Base-by-base conservation (phyloP, 225 moss, liverwort and hornwort species). In the Anthoceros angustus region DNA sequence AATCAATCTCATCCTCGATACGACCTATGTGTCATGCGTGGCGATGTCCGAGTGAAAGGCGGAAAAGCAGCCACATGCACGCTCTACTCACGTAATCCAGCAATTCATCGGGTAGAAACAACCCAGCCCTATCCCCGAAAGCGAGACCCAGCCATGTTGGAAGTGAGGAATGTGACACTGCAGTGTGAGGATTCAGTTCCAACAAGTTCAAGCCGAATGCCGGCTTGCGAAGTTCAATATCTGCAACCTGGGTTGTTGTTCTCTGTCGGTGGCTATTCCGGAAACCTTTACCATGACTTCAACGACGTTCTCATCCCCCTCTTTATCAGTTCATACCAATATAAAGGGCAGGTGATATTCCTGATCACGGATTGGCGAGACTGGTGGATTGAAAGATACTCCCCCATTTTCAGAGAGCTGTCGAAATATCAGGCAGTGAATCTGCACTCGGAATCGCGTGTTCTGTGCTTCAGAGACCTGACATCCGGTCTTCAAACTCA, bases 211-310 rank as follows among this genome's bases (percentile, higher is more conserved):
- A 12, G 43, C 42, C 21, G 32, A 32, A 1, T 4, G 32, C 32
- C 32, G 32, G 32, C 10, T 41, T 77, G 77, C 42, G 70, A 42
- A 12, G 43, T 32, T 40, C 60, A 60, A 15, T 65, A 80, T 61
- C 70, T 67, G 7, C 68, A 70, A 39, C 77, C 80, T n/a, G 80
- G 74, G 12, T 64, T 80, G 20, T 50, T 80, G 64, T 80, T 80
- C 55, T 80, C 80, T 40, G 67, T 70, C 5, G 80, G 67, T 25
- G 80, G 80, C 12, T 80, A 73, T 49, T 77, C 80, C 40, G 77
- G 80, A 64, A 80, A 80, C 63, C 77, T 77, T 0, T 80, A 77
- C 50, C 80, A 80, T 49, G 80, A 80, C 50, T 77, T 80, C 45
- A 76, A 80, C 62, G 80, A 80, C 55, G 80, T 77, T 8, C 64